These are phyloP conservation scores for Amauroascus niger DNA, from an alignment of 2,329 filamentous ascomycete genomes.

Conservation along the genomic window DNA sequence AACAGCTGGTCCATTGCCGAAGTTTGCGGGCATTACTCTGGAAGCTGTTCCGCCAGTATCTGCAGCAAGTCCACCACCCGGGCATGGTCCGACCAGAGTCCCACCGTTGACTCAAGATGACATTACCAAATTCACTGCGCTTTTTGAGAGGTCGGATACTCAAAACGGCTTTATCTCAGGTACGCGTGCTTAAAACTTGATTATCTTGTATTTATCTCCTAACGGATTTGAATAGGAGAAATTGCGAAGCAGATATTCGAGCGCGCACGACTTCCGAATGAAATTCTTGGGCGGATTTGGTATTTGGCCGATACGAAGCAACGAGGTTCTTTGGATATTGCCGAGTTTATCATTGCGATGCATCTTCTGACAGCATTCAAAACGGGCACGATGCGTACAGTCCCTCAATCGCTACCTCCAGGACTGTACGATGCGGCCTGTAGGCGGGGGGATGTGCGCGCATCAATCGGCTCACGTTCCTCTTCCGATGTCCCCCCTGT, in stretches of 20 bases:
- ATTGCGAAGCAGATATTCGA: constrained; percentile 92
- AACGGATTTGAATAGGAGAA: constrained; percentile 48
- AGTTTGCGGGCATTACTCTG: constrained; percentile 68
- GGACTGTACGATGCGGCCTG: constrained; percentile 85
- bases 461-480: constrained; percentile 45
- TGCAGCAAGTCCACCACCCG: constrained; percentile 37
- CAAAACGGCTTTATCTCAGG: constrained; percentile 66
- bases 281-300: constrained; percentile 91
- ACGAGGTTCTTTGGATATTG: constrained; percentile 71
- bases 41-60: constrained; percentile 42
- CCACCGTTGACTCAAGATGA: constrained; percentile 82
- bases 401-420: constrained; percentile 72
- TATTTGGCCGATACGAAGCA: constrained; percentile 89
- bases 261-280: constrained; percentile 79
- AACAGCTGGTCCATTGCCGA: constrained; percentile 67
- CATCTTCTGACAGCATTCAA: constrained; percentile 89
- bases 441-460: constrained; percentile 48
- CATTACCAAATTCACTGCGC: constrained; percentile 72
- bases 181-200: constrained; percentile 22
- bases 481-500: constrained; percentile 45
- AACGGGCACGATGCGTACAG: constrained; percentile 64
- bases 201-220: constrained; percentile 3
- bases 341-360: constrained; percentile 98
- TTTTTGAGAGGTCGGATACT: constrained; percentile 83
- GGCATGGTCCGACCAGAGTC: constrained; percentile 62